Percentiles rank a stretch among this genome's conserved stretches.
These are phyloP conservation scores for Pleomassaria siparia DNA, from an alignment of 2,329 filamentous ascomycete species.

Conservation along the genomic window DNA sequence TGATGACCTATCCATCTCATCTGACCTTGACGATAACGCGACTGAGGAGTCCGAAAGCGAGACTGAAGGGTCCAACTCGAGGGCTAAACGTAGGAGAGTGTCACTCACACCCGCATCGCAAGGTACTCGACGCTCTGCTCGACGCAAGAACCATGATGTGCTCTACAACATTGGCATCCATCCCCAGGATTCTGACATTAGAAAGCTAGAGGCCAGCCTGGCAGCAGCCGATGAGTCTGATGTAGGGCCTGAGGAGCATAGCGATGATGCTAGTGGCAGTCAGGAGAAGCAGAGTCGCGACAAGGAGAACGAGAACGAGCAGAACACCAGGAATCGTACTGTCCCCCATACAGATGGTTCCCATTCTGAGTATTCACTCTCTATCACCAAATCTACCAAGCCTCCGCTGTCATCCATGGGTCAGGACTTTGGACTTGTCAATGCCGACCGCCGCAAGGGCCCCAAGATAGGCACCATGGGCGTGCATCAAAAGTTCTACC, in stretches of 20 bases:
- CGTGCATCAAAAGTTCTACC: background rate
- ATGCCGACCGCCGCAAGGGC: background rate
- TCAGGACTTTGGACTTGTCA: background rate
- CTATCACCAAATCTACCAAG: background rate
- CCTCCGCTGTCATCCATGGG: background rate
- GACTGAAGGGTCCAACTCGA: background rate
- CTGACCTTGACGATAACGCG: slow-evolving; percentile 10
- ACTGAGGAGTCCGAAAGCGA: background rate
- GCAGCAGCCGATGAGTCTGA: background rate
- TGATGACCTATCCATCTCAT: slow-evolving; percentile 4
- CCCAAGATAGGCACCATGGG: background rate
- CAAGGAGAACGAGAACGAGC: background rate
- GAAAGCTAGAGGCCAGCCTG: background rate
- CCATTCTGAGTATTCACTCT: background rate
- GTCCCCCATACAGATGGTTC: background rate
- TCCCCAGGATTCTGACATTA: slow-evolving; percentile 27
- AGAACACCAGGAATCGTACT: background rate
- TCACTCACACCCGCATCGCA: background rate
- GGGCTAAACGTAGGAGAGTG: slow-evolving; percentile 13
- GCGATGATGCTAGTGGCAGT: background rate
- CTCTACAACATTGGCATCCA: slow-evolving; percentile 31
- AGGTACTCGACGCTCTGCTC: slow-evolving; percentile 25
- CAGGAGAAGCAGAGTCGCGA: background rate
- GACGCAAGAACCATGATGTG: slow-evolving; percentile 18
- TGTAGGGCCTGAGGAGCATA: background rate